Conservation (phyloP, 2,329 filamentous ascomycete genomes). For the Fusarium domesticum region DNA sequence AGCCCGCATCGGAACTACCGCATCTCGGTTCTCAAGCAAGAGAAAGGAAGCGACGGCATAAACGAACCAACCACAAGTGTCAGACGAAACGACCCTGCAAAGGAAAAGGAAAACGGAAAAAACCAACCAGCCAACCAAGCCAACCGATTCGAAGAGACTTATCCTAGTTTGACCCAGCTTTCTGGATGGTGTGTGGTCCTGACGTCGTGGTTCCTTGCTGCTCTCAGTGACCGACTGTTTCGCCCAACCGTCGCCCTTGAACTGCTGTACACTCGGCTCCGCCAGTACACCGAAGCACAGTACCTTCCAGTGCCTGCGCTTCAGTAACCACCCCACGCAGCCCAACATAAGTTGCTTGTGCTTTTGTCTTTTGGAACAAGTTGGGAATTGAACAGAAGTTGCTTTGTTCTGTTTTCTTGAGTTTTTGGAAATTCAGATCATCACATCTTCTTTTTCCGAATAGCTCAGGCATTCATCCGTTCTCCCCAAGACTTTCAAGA, state of each 20-base stretch:
- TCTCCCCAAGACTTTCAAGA: conserved; percentile 1
- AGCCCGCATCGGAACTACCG: conserved; percentile 21
- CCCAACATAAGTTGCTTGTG: no score
- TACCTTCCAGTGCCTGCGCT: no score
- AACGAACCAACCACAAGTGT: conserved; percentile 22
- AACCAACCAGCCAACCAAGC: conserved; percentile 13
- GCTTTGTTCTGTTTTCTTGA: no score
- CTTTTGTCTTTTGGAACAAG: no score
- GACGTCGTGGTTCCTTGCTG: conserved; percentile 24
- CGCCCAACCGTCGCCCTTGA: conserved; percentile 11
- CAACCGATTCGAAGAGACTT: conserved; percentile 17
- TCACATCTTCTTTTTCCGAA: conserved; percentile 11
- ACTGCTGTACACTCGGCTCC: conserved; percentile 19
- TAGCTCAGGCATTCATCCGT: conserved; percentile 14
- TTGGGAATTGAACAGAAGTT: no score
- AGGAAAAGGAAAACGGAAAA: not conserved
- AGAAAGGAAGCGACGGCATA: not conserved
- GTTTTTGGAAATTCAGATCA: no score
- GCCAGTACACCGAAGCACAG: conserved; percentile 24
- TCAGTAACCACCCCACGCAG: conserved; percentile 11
- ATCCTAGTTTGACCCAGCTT: conserved; percentile 11
- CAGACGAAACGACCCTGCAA: conserved; percentile 11
- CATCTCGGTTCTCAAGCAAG: conserved; percentile 5
- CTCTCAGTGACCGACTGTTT: conserved; percentile 23
- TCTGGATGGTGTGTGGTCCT: conserved; percentile 27